Conservation (phyloP, 2,329 filamentous ascomycete species). For the Neoascochyta sp. region DNA sequence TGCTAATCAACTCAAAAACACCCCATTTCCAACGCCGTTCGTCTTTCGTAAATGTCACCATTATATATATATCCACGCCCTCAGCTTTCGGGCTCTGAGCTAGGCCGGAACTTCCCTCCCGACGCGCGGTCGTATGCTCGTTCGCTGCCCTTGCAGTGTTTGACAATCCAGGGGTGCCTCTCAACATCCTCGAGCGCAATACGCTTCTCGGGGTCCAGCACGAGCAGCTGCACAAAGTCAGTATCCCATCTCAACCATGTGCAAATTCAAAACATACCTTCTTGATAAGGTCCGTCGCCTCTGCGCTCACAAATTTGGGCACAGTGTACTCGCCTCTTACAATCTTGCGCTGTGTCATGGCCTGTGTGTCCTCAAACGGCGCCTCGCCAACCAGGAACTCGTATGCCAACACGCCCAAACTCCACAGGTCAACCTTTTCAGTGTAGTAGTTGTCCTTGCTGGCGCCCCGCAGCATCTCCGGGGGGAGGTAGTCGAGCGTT, state of each 20-base stretch:
- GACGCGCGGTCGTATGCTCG: constrained; percentile 33
- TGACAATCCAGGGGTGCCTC: constrained; percentile 91
- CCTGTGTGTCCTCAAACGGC: constrained; percentile 90
- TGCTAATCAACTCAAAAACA: no score
- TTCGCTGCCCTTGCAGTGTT: constrained; percentile 66
- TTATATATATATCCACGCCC: no score
- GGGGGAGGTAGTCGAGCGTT: constrained; percentile 93
- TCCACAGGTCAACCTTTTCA: constrained; percentile 97
- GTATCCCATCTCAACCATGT: not conserved
- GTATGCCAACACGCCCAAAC: constrained; percentile 88
- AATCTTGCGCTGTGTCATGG: constrained; percentile 92
- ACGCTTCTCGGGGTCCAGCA: constrained; percentile 89
- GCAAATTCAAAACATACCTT: constrained; percentile 57
- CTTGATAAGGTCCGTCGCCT: constrained; percentile 90
- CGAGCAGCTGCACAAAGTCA: constrained; percentile 53
- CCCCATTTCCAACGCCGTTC: no score
- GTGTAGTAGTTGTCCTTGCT: constrained; percentile 82
- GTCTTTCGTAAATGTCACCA: no score
- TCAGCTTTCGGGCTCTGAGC: constrained; percentile 25
- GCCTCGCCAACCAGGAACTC: constrained; percentile 96
- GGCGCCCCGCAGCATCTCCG: constrained; percentile 90
- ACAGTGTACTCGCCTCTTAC: constrained; percentile 86
- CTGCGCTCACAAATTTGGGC: constrained; percentile 82
- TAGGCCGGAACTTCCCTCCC: constrained; percentile 26
- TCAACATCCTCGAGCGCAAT: constrained; percentile 86